Evolutionary conservation across 2,329 filamentous ascomycete species (phyloP), one percentile per base, ranked within the genome.

Genomic region (Verticillium klebahnii): DNA sequence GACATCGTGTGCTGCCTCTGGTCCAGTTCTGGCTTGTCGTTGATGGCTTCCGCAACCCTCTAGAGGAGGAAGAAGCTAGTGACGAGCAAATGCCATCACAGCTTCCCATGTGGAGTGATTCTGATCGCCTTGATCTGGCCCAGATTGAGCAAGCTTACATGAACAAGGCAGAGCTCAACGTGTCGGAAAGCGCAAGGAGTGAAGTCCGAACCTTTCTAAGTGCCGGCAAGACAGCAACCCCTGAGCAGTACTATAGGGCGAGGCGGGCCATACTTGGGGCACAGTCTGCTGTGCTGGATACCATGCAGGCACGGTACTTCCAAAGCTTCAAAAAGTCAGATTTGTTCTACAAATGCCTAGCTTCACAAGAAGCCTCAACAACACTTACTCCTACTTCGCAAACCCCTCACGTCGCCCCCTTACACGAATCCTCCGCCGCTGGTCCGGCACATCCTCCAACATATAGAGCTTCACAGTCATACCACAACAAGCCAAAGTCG

Each of bases 11-110:
- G 31, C 94, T 98, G 89, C 85, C 90, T 15, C 79, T 97, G 56
- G 93, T 99, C 6, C 95, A 99, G 70, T 99, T 98, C 74, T 99
- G 94, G 93, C 88, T 99, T 50, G 95, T 98, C 3, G 95, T 98
- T 6, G 95, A 99, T 76, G 94, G 95, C 0, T 92, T 98, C 68
- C 90, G 96, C 52, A 97, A 96, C 68, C 96, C 95, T 0, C 79
- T 99, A 2, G 95, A 99, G 75, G 91, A 94, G 66, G 84, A 86
- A 69, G 89, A 89, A 39, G 88, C 89, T 23, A 91, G 95, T 63
- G 88, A 87, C 32, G 81, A 86, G 37, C 80, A 89, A 58, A 74
- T 86, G 1, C 85, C 89, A 2, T 78, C 86, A 1, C 83, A 81
- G 32, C 75, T 90, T 19, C 80, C 84, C 2, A 84, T 87, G 59